phyloP scores from a whole-genome alignment of 108 stramenopile species.

The Skeletonema potamos region DNA sequence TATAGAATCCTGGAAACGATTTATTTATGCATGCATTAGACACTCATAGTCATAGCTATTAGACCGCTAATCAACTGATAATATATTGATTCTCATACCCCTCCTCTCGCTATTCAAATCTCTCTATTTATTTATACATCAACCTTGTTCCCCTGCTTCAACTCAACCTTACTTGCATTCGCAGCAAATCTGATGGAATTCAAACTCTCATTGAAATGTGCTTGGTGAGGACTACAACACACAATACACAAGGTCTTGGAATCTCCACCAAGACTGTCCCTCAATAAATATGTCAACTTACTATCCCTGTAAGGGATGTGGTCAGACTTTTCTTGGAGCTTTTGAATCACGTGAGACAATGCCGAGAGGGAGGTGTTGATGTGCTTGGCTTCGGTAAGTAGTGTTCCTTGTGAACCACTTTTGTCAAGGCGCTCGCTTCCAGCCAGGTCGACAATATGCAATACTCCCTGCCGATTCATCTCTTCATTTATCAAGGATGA shows the following conservation, averaged over 20 bases:
- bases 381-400: constrained; percentile 80
- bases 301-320: constrained; percentile 94
- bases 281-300: constrained; percentile 90
- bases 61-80: too few species aligned
- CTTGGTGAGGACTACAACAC: constrained; percentile 85
- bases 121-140: not conserved
- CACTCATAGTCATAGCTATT: too few species aligned
- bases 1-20: too few species aligned
- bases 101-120: too few species aligned
- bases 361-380: constrained; percentile 82
- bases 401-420: constrained; percentile 72
- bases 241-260: constrained; percentile 92
- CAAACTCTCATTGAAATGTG: constrained; percentile 81
- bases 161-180: constrained; percentile 81
- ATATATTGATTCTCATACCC: not conserved
- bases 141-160: constrained; percentile 50
- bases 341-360: constrained; percentile 86
- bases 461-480: constrained; percentile 54
- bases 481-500: constrained; percentile 41
- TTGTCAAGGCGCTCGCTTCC: constrained; percentile 90
- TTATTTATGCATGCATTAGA: too few species aligned
- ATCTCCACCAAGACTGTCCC: constrained; percentile 87
- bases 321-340: constrained; percentile 64
- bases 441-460: constrained; percentile 88
- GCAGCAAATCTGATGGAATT: constrained; percentile 88